These are phyloP conservation scores for Taphrina pruni DNA, from an alignment of 1,139 yeast genomes.

Conservation along the genomic window DNA sequence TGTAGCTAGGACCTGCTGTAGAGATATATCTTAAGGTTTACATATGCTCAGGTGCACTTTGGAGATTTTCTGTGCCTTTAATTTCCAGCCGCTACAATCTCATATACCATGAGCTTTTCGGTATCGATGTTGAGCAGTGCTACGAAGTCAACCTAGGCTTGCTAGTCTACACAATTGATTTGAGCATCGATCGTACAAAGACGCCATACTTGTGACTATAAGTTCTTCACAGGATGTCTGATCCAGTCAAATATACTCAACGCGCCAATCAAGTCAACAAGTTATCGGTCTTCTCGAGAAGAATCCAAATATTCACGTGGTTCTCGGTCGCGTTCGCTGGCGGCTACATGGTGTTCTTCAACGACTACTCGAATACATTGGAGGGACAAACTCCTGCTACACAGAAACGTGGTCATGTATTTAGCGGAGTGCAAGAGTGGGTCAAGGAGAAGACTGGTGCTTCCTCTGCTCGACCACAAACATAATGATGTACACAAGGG, in stretches of 20 bases:
- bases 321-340: slow-evolving; percentile 39
- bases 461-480: neutral
- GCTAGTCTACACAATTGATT: no score
- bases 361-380: slow-evolving; percentile 24
- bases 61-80: no score
- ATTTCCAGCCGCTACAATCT: no score
- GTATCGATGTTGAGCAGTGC: no score
- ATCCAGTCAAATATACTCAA: slow-evolving; percentile 15
- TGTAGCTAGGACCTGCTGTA: no score
- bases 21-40: no score
- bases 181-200: neutral
- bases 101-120: no score
- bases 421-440: slow-evolving; percentile 29
- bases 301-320: slow-evolving; percentile 36
- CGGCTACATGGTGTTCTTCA: slow-evolving; percentile 35
- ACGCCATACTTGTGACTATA: neutral
- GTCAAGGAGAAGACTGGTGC: slow-evolving; percentile 9
- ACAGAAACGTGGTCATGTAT: slow-evolving; percentile 26
- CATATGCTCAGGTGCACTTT: no score
- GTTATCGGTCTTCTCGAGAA: slow-evolving; percentile 28
- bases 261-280: slow-evolving; percentile 11
- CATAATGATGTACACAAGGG: neutral
- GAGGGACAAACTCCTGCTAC: slow-evolving; percentile 10
- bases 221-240: neutral
- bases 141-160: no score